Conservation (phyloP, 345 rosid species). For the Eucalyptus rudis region DNA sequence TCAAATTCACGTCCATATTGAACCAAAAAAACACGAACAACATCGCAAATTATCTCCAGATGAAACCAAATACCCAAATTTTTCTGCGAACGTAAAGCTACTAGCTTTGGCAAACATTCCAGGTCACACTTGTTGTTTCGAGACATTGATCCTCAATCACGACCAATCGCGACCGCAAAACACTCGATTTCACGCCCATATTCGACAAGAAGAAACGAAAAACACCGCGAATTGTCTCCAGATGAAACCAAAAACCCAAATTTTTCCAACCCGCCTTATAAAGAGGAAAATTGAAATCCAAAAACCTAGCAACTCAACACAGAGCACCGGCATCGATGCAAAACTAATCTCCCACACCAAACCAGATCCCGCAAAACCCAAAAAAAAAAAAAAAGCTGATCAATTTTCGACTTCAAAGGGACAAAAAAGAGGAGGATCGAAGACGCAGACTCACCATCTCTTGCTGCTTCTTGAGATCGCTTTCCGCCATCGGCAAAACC, state of each 20-base stretch:
- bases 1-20: not conserved
- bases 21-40: not conserved
- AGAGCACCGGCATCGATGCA: not conserved
- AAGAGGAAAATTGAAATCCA: not conserved
- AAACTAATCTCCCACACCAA: not conserved
- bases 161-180: not conserved
- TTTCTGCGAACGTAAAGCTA: not conserved
- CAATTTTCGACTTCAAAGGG: not conserved
- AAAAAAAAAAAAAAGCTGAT: not conserved
- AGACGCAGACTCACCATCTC: not conserved
- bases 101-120: not conserved
- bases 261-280: not conserved
- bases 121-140: not conserved
- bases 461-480: not conserved
- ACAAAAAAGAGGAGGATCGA: not conserved
- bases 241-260: not conserved
- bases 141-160: not conserved
- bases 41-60: not conserved
- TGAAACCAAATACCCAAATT: not conserved
- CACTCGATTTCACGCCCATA: not conserved
- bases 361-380: not conserved
- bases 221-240: not conserved
- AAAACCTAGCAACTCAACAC: not conserved
- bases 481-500: slow-evolving; percentile 3
- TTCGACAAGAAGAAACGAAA: not conserved